Conservation (phyloP, 2,329 filamentous ascomycete genomes). For the Calonectria ilicicola region DNA sequence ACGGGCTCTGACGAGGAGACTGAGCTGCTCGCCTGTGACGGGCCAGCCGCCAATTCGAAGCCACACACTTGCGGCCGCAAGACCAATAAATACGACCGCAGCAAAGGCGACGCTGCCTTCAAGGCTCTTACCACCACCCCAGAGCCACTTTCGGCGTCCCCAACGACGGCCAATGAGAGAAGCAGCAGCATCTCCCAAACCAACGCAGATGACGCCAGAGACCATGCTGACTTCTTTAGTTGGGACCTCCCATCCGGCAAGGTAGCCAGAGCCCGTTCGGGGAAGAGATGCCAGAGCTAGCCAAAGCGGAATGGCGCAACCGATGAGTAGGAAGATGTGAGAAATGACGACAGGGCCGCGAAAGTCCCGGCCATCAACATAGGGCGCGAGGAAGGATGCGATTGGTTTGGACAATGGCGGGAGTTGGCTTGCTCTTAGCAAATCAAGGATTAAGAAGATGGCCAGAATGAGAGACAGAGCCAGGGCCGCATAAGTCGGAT, state of each 20-base stretch:
- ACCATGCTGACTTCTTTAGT: slow-evolving; percentile 88
- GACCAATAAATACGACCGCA: slow-evolving; percentile 79
- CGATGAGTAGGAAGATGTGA: slow-evolving; percentile 95
- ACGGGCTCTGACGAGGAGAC: slow-evolving; percentile 56
- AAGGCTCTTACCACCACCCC: slow-evolving; percentile 95
- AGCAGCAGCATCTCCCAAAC: slow-evolving; percentile 93
- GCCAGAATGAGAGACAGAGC: slow-evolving; percentile 84
- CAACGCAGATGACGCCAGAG: slow-evolving; percentile 92
- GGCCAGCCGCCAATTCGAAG: slow-evolving; percentile 82
- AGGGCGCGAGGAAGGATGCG: slow-evolving; percentile 88
- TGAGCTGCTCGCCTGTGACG: slow-evolving; percentile 57
- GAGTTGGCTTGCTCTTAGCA: slow-evolving; percentile 90
- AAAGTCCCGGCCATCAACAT: slow-evolving; percentile 93
- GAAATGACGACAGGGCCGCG: slow-evolving; percentile 94
- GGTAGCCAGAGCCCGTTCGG: slow-evolving; percentile 65
- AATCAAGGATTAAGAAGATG: slow-evolving; percentile 88
- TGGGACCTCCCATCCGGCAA: slow-evolving; percentile 80
- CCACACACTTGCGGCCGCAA: slow-evolving; percentile 80
- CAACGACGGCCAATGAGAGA: slow-evolving; percentile 89
- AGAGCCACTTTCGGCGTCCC: slow-evolving; percentile 91
- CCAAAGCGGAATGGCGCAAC: slow-evolving; percentile 96
- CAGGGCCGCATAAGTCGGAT: slow-evolving; percentile 85
- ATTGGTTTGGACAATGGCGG: slow-evolving; percentile 90
- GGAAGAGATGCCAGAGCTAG: slow-evolving; percentile 79
- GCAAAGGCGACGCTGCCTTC: slow-evolving; percentile 90